A percentile compares a stretch with the other conserved stretches of the same genome.
These are phyloP conservation scores for Phaeoacremonium minimum DNA, from an alignment of 2,329 filamentous ascomycete species.

Conservation along the genomic window DNA sequence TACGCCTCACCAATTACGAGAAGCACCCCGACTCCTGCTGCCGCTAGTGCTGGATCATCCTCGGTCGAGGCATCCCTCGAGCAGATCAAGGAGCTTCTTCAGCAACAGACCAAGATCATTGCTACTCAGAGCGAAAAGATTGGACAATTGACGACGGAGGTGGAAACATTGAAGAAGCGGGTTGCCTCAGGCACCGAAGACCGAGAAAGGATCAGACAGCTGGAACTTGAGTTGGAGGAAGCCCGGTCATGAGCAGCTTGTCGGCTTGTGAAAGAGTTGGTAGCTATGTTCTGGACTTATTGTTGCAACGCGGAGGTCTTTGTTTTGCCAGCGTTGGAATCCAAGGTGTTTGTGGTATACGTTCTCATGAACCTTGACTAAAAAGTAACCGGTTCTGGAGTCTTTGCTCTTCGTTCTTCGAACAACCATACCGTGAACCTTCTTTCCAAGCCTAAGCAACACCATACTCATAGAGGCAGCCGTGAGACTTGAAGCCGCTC, in stretches of 20 bases:
- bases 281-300: neutral
- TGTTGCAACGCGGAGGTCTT: neutral
- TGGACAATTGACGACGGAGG: conserved; percentile 62
- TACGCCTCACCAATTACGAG: conserved; percentile 20
- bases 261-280: neutral
- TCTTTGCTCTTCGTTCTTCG: neutral
- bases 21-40: conserved; percentile 25
- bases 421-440: no score
- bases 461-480: no score
- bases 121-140: conserved; percentile 73
- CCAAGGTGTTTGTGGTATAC: neutral
- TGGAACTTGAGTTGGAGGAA: conserved; percentile 65
- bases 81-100: conserved; percentile 74
- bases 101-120: conserved; percentile 74
- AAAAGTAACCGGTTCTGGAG: neutral
- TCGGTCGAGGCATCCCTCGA: conserved; percentile 63
- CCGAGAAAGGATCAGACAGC: conserved; percentile 62
- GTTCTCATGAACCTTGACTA: neutral
- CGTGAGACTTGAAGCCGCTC: no score
- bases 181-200: conserved; percentile 58
- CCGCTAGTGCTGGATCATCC: conserved; percentile 29
- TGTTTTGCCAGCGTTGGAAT: neutral
- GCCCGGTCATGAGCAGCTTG: conserved; percentile 42
- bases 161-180: conserved; percentile 77
- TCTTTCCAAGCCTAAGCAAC: no score